phyloP scores from a whole-genome alignment of 768 basidiomycete species.

The Guyanaporus albipodus region DNA sequence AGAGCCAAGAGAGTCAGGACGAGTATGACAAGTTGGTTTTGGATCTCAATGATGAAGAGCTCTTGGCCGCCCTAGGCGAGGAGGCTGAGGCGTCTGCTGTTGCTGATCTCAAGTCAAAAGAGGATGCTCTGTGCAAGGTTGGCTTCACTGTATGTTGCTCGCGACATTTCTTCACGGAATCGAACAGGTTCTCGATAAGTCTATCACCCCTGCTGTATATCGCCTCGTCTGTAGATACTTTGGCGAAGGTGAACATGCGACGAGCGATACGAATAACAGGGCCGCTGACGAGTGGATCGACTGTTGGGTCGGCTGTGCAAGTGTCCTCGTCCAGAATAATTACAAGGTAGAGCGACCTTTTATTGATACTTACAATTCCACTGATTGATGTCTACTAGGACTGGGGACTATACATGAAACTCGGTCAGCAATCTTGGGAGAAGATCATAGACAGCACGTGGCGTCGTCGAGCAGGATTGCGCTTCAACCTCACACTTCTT shows the following conservation, averaged over 20 bases:
- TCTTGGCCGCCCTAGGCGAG: conserved; percentile 51
- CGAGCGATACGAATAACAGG: conserved; percentile 15
- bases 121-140: conserved; percentile 50
- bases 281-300: conserved; percentile 58
- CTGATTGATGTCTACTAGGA: conserved; percentile 35
- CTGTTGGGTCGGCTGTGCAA: conserved; percentile 72
- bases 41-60: conserved; percentile 57
- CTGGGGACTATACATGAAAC: conserved; percentile 57
- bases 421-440: conserved; percentile 51
- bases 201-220: conserved; percentile 52
- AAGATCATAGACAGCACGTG: conserved; percentile 49
- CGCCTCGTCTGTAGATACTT: conserved; percentile 50
- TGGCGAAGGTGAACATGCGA: conserved; percentile 27
- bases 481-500: conserved; percentile 56
- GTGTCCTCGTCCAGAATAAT: conserved; percentile 53
- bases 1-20: conserved; percentile 74
- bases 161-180: not conserved
- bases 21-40: conserved; percentile 60
- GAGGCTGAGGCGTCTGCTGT: conserved; percentile 22
- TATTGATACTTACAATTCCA: not conserved
- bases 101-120: conserved; percentile 38
- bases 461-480: conserved; percentile 56
- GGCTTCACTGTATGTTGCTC: conserved; percentile 7
- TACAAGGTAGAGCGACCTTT: conserved; percentile 33
- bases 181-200: conserved; percentile 45